A percentile compares a stretch with the other conserved stretches of the same genome.
phyloP scores from a whole-genome alignment of 768 basidiomycete genomes.

The Termitomyces heimii region DNA sequence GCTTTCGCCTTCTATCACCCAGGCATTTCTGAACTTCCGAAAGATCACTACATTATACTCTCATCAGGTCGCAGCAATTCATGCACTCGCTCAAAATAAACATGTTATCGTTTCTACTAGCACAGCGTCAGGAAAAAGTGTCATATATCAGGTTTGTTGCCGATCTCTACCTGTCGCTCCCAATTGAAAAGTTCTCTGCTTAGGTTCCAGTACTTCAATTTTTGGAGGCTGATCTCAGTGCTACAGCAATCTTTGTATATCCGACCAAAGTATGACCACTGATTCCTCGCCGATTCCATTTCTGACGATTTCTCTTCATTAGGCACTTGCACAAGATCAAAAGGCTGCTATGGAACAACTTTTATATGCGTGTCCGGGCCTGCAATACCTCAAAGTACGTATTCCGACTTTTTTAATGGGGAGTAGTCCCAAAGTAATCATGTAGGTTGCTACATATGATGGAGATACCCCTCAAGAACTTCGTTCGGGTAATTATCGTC shows the following conservation, averaged over 20 bases:
- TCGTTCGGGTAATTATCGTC: slow-evolving; percentile 41
- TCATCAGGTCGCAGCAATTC: slow-evolving; percentile 69
- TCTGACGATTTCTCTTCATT: neutral
- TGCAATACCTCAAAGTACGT: slow-evolving; percentile 53
- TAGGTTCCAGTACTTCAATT: slow-evolving; percentile 68
- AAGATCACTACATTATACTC: slow-evolving; percentile 63
- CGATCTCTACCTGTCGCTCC: neutral
- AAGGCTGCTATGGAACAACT: slow-evolving; percentile 63
- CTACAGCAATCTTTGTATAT: slow-evolving; percentile 81
- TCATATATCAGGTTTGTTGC: slow-evolving; percentile 69
- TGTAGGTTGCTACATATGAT: slow-evolving; percentile 73
- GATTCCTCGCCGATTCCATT: neutral
- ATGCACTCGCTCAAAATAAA: slow-evolving; percentile 46
- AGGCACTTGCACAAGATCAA: slow-evolving; percentile 92
- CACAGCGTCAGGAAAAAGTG: slow-evolving; percentile 86
- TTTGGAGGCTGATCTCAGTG: slow-evolving; percentile 50
- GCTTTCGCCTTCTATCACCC: slow-evolving; percentile 48
- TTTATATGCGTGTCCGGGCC: slow-evolving; percentile 48
- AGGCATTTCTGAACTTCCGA: slow-evolving; percentile 52
- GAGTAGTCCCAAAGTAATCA: neutral
- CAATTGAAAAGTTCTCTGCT: neutral
- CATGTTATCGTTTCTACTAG: slow-evolving; percentile 87
- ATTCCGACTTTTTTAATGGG: neutral
- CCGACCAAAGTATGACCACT: slow-evolving; percentile 65
- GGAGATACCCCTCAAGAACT: slow-evolving; percentile 78